Evolutionary conservation across 495 filamentous ascomycete genomes (phyloP), one percentile per base, ranked within the genome.

Genomic region (Physcia stellaris): DNA sequence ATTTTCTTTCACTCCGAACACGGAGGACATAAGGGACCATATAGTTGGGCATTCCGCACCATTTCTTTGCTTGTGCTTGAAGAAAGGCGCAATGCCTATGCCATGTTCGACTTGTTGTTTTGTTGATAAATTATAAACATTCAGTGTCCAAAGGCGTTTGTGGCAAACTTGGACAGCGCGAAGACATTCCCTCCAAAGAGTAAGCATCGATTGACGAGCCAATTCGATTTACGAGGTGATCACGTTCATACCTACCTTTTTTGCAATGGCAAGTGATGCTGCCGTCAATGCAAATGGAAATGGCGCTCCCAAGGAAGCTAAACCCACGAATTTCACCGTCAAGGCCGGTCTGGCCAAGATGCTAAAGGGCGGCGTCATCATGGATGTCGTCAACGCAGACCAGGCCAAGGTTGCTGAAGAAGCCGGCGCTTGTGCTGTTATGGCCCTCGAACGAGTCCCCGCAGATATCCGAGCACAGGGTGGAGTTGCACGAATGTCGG

Each of bases 281-380:
- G 15, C 43, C 17, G 27, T 26, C 26, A 46, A 46, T 18, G 56
- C 21, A 18, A 35, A 36, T 13, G 39, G 30, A 43, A 39, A 58
- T 35, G 43, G 45, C 39, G 51, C 58, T 30, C 46, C 35, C 30
- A 53, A 50, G 31, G 48, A 59, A 22, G 60, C 53, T 46, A 41
- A 42, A 13, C 48, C 53, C 13, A 31, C 38, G 42, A 61, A 66
- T 60, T 83, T 85, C 59, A 69, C 73, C 40, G 73, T 93, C 72
- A 98, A 98, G 73, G 81, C 82, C 31, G 90, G 90, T 22, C 66
- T 98, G 39, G 90, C 90, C 16, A 79, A 88, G 55, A 98, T 98
- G 90, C 62, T 98, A 55, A 93, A 96, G 67, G 90, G 90, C 56
- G 90, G 90, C 46, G 90, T 98, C 26, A 98, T 98, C 58, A 98